Conservation (phyloP, 192 early-diverging fungal species). For the Helicostylum pulchrum region DNA sequence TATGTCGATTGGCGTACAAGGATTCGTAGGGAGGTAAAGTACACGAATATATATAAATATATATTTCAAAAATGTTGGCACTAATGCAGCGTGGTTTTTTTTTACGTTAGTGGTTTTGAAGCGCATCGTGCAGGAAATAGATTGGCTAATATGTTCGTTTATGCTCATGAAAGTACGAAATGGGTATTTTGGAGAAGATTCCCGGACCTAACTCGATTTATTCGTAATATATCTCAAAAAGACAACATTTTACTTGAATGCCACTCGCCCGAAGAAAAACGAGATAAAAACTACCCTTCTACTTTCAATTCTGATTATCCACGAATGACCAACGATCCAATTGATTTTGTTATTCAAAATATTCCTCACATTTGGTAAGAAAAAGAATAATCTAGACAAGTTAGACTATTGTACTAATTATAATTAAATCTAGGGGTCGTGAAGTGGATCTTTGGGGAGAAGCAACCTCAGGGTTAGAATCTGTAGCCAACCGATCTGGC, state of each 20-base stretch:
- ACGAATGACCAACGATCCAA: slow-evolving; percentile 53
- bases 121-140: slow-evolving; percentile 62
- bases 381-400: background rate
- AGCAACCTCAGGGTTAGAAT: slow-evolving; percentile 38
- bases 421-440: slow-evolving; percentile 42
- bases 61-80: too few relatives aligned
- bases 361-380: slow-evolving; percentile 63
- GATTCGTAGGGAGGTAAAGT: slow-evolving; percentile 49
- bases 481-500: slow-evolving; percentile 44
- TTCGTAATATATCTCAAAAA: slow-evolving; percentile 55
- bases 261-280: slow-evolving; percentile 35
- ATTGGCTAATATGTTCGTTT: slow-evolving; percentile 62
- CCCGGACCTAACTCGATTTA: slow-evolving; percentile 56
- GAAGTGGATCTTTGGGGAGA: slow-evolving; percentile 69
- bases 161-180: slow-evolving; percentile 57
- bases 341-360: slow-evolving; percentile 72
- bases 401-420: background rate
- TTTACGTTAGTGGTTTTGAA: slow-evolving; percentile 57
- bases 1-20: slow-evolving; percentile 73
- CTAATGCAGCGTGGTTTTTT: too few relatives aligned
- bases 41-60: too few relatives aligned
- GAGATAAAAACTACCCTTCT: too few relatives aligned
- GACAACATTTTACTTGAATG: slow-evolving; percentile 47
- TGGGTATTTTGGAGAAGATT: slow-evolving; percentile 62
- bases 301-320: slow-evolving; percentile 35